Conservation (phyloP, 768 basidiomycete genomes). For the Lactarius hengduanensis region DNA sequence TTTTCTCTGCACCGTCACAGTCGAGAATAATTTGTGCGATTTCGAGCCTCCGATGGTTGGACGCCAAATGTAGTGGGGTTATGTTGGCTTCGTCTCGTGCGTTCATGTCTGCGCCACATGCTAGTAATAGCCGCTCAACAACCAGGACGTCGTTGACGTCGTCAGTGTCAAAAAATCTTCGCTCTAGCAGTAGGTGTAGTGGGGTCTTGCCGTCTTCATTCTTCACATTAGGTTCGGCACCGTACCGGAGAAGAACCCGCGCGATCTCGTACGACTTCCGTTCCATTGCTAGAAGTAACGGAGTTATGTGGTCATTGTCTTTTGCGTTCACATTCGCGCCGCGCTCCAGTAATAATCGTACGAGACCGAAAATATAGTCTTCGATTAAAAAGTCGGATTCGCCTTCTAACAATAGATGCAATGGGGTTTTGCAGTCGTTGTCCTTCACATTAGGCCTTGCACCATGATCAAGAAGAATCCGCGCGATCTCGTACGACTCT, state of each 20-base stretch:
- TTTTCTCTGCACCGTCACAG: not conserved
- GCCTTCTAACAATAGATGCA: not conserved
- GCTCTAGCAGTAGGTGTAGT: not conserved
- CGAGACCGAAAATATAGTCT: not conserved
- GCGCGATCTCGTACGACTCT: not conserved
- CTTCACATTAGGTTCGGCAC: not conserved
- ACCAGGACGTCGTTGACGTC: not conserved
- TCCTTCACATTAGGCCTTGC: not conserved
- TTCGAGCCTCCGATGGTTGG: not conserved
- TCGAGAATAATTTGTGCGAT: not conserved
- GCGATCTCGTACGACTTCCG: too few species aligned
- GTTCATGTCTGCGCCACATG: not conserved
- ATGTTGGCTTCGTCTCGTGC: too few species aligned
- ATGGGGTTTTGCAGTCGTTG: not conserved
- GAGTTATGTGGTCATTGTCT: too few species aligned
- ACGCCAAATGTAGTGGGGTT: not conserved
- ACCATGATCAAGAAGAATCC: not conserved
- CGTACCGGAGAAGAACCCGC: too few species aligned
- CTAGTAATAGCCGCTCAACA: not conserved
- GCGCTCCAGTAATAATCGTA: too few species aligned
- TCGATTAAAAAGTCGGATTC: not conserved
- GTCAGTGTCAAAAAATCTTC: not conserved
- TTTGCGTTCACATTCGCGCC: too few species aligned
- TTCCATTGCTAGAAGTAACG: too few species aligned
- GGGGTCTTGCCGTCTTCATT: too few species aligned